Evolutionary conservation across 352 stramenopile species (phyloP).

Genomic region (Pythium aristosporum): DNA sequence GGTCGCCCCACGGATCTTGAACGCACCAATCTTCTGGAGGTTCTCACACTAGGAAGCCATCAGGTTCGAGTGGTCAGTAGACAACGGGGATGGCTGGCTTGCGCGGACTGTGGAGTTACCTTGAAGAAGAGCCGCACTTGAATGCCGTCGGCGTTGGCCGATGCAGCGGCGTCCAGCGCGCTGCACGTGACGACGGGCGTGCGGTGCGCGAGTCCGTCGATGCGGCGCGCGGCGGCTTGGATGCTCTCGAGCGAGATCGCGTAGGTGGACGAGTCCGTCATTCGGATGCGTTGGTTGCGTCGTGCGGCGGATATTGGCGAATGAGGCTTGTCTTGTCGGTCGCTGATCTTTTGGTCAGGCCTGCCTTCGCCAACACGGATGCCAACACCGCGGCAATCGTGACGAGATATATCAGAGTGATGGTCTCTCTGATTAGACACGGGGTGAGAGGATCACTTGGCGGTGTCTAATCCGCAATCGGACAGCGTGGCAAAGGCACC

Average conservation of each 20-base stretch:
- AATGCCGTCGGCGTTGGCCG: slow-evolving; percentile 4
- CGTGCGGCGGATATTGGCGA: background rate
- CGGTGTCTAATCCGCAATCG: background rate
- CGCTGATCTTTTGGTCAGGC: no score
- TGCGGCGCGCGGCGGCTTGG: slow-evolving; percentile 44
- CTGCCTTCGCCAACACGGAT: no score
- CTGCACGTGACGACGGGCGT: slow-evolving; percentile 66
- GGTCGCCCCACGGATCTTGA: slow-evolving; percentile 82
- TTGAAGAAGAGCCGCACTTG: slow-evolving; percentile 63
- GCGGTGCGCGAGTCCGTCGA: slow-evolving; percentile 53
- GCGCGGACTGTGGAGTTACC: slow-evolving; percentile 25
- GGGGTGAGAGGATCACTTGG: background rate
- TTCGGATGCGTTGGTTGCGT: background rate
- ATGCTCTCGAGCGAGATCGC: slow-evolving; percentile 62
- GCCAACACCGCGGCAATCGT: background rate
- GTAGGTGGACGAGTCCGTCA: slow-evolving; percentile 25
- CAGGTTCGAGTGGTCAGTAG: background rate
- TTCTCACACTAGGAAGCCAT: slow-evolving; percentile 63
- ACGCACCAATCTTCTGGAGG: slow-evolving; percentile 76
- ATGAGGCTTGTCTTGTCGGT: background rate
- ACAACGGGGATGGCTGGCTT: no score
- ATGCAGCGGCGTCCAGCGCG: slow-evolving; percentile 48
- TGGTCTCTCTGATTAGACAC: slow-evolving; percentile 6
- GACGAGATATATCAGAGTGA: background rate
- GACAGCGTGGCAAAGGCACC: no score